Evolutionary conservation across 176 grass and related monocot species (phyloP), one percentile per base, ranked within the genome.

Genomic region (Aechmea fasciata): DNA sequence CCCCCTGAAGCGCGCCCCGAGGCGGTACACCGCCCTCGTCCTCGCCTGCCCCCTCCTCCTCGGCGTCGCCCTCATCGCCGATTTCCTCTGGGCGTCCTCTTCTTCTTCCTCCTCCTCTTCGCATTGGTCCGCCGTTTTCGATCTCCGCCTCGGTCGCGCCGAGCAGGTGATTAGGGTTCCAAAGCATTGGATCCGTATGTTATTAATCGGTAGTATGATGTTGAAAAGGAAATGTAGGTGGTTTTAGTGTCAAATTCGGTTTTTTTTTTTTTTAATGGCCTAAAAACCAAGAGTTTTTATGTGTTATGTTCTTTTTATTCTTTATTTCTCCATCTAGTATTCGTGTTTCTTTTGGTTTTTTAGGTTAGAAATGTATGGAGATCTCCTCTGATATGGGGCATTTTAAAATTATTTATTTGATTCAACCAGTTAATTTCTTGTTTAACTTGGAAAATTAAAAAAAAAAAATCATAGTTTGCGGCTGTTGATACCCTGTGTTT

Each of bases 21-120:
- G n/a, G 54, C 52, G 79, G 22, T 70, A 77, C 76, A 73, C 71
- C 76, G 76, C 71, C 4, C 52, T 75, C 52, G 62, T 79, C 57
- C 74, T 91, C 23, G 66, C 72, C 6, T 23, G 81, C 41, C 71
- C 77, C 12, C 71, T 91, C 62, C 79, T 96, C 23, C 82, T 96
- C 75, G 80, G 61, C 9, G 19, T 88, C 52, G 72, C 72, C 48
- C 86, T 96, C 65, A 64, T 91, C 50, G 78, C 75, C 12, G 81
- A 76, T 74, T 89, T 84, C 74, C 81, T 91, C 61, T 78, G 83
- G 83, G 68, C 78, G 17, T 84, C 88, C 19, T 77, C 82, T 19
- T 63, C 63, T 23, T 23, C 22, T 23, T 84, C 88, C 19, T 77
- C 82, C 28, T 63, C 63, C 13, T 71, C 82, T 2, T 57, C 70